These are phyloP conservation scores for Claviceps paspali DNA, from an alignment of 2,329 filamentous ascomycete genomes.

Conservation along the genomic window DNA sequence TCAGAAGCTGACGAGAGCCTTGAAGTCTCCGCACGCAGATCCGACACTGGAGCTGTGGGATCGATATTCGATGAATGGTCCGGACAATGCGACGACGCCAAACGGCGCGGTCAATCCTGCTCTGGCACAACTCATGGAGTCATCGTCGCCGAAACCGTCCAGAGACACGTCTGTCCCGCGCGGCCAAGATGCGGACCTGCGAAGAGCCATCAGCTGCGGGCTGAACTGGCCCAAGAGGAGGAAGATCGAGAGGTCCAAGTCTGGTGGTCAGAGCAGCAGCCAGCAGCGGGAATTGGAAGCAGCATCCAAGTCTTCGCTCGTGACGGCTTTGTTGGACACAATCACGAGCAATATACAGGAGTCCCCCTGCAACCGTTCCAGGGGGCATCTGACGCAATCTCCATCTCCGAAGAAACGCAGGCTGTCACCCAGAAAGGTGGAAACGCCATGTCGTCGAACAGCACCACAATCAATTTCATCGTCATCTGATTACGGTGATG, in stretches of 20 bases:
- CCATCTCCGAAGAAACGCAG: conserved; percentile 29
- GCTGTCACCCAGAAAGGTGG: conserved; percentile 9
- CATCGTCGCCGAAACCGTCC: conserved; percentile 51
- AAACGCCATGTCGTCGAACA: conserved; percentile 10
- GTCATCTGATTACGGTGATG: conserved; percentile 37
- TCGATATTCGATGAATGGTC: conserved; percentile 42
- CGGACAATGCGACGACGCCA: conserved; percentile 26
- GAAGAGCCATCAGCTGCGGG: conserved; percentile 54
- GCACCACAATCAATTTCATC: conserved; percentile 7
- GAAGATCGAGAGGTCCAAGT: conserved; percentile 36
- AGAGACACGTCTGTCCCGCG: conserved; percentile 26
- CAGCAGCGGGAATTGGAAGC: conserved; percentile 28
- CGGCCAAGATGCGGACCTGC: conserved; percentile 28
- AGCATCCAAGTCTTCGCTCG: conserved; percentile 39
- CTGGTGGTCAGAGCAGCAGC: conserved; percentile 17
- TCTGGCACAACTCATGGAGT: conserved; percentile 51
- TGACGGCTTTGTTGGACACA: conserved; percentile 51
- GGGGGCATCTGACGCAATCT: conserved; percentile 20
- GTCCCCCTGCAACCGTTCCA: conserved; percentile 19
- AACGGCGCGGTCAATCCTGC: conserved; percentile 37
- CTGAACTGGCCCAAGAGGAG: conserved; percentile 58
- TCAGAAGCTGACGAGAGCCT: conserved; percentile 38
- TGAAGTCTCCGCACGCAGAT: conserved; percentile 55
- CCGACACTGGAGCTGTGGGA: conserved; percentile 66
- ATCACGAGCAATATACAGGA: conserved; percentile 40